Evolutionary conservation across 768 basidiomycete species (phyloP), one percentile per base, ranked within the genome.

Genomic region (Fomitopsis serialis): DNA sequence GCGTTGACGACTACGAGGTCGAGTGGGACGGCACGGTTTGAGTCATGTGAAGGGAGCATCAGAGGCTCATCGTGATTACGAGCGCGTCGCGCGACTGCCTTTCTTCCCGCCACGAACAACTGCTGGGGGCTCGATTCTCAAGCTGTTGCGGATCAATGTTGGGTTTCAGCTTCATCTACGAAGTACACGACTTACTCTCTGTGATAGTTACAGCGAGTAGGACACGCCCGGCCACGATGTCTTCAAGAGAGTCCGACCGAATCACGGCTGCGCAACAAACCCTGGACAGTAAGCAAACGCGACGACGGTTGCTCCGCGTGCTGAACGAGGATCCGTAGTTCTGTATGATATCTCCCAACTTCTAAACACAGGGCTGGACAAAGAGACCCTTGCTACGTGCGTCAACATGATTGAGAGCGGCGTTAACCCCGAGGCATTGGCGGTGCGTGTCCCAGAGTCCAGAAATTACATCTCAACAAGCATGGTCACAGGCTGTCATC

Each of bases 381-480:
- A 89, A 62, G 89, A 92, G 65, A 91, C 90, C 2, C 79, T 96
- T n/a, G 91, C 88, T 34, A 93, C 89, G 23, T 96, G 93, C 66
- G 84, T 96, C 22, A 80, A 85, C 37, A 85, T 96, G 87, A 92
- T 96, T 61, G 93, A 96, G 71, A 85, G 82, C 56, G 93, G 93
- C 17, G 89, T 89, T 45, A 96, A 95, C 67, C 91, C 93, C 11
- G 92, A 95, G 63, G 92, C 92, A 0, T 75, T 96, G 44, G 93
- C 92, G 61, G 93, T 95, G 66, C 51, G 84, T 71, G 42, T 32
- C 29, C 64, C 3, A 34, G 21, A 9, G 6, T 23, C 12, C 34
- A n/a, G 21, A 35, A 21, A 11, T 32, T 21, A 11, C 12, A 24
- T 21, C 13, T 5, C 32, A 21, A 10, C 25, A 7, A 15, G 11